A percentile compares a stretch with the other conserved stretches of the same genome.
These are phyloP conservation scores for Colletotrichum gloeosporioides DNA, from an alignment of 2,329 filamentous ascomycete genomes.

Conservation along the genomic window DNA sequence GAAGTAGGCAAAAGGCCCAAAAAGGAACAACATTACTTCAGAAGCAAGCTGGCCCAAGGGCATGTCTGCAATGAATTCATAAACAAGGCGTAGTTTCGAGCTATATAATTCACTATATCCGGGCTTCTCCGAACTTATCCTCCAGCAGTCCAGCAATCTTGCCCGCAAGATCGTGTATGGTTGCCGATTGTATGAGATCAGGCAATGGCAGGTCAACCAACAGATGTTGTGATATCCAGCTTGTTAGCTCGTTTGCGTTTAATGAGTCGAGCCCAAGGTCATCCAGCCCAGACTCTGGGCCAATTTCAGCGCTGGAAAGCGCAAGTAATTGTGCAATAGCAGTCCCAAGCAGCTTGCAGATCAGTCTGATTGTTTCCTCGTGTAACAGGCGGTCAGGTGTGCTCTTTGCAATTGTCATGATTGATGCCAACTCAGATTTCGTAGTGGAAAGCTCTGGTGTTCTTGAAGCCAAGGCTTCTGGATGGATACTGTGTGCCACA, in stretches of 20 bases:
- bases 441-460: background rate
- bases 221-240: background rate
- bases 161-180: background rate
- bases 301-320: background rate
- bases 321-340: background rate
- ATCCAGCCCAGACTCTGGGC: background rate
- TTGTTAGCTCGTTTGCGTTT: background rate
- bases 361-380: background rate
- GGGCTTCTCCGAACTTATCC: background rate
- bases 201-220: background rate
- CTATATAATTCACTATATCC: background rate
- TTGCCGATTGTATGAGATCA: background rate
- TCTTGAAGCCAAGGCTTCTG: background rate
- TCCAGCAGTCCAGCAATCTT: background rate
- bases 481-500: background rate
- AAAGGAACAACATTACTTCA: background rate
- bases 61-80: background rate
- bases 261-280: background rate
- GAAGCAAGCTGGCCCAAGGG: background rate
- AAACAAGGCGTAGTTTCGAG: background rate
- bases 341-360: background rate
- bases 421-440: background rate
- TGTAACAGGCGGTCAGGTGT: background rate
- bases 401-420: background rate
- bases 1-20: background rate